These are phyloP conservation scores for Ogataea hybrid DNA, from an alignment of 1,139 yeast species.

Conservation along the genomic window DNA sequence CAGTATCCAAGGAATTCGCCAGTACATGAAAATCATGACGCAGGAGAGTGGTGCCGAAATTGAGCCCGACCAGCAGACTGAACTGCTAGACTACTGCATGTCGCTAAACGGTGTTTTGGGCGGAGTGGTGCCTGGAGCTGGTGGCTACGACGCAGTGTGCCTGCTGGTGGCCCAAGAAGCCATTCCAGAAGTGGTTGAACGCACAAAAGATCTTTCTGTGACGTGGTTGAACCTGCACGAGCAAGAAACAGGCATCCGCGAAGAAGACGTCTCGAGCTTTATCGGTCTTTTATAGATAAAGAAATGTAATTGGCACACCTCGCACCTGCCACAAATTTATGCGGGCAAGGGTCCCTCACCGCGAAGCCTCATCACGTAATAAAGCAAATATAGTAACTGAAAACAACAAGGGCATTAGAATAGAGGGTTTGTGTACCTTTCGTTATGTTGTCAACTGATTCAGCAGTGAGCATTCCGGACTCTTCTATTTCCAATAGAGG, in stretches of 20 bases:
- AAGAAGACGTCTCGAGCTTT: slow-evolving; percentile 37
- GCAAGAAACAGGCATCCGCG: slow-evolving; percentile 52
- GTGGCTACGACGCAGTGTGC: slow-evolving; percentile 93
- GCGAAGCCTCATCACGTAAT: slow-evolving; percentile 8
- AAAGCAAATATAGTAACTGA: neutral
- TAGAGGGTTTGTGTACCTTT: neutral
- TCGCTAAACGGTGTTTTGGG: slow-evolving; percentile 73
- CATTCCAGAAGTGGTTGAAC: slow-evolving; percentile 37
- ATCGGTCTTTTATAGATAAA: slow-evolving; percentile 25
- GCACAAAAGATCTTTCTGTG: slow-evolving; percentile 39
- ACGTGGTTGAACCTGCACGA: slow-evolving; percentile 66
- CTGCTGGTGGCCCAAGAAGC: slow-evolving; percentile 56
- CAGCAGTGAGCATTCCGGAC: slow-evolving; percentile 1
- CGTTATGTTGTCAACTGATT: neutral
- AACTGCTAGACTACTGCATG: slow-evolving; percentile 60
- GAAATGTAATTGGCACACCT: slow-evolving; percentile 1
- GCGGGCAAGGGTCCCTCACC: slow-evolving; percentile 8
- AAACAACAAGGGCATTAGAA: neutral
- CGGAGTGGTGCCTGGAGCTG: slow-evolving; percentile 98
- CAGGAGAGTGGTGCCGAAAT: slow-evolving; percentile 73
- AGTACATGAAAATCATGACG: slow-evolving; percentile 58
- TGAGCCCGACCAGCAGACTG: slow-evolving; percentile 79
- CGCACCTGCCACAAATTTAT: slow-evolving; percentile 1
- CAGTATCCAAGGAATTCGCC: slow-evolving; percentile 50
- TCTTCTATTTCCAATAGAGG: neutral